Conservation (phyloP, 1,284 basidiomycete species). For the Irpex sp. region DNA sequence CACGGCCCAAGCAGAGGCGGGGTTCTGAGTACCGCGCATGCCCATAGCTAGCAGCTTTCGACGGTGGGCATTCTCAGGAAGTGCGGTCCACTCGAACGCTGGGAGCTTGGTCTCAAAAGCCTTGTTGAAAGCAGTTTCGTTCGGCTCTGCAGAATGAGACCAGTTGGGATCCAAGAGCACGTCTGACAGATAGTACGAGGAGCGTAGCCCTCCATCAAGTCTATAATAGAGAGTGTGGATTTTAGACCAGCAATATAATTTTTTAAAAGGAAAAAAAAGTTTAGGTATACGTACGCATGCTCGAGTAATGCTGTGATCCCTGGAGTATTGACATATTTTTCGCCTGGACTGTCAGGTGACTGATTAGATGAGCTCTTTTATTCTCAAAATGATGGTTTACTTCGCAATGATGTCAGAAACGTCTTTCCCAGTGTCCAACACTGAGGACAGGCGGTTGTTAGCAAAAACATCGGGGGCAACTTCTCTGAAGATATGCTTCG, state of each 20-base stretch:
- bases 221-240: no score
- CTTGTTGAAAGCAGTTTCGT: constrained; percentile 34
- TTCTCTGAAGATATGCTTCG: constrained; percentile 51
- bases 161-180: constrained; percentile 39
- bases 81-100: constrained; percentile 27
- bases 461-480: constrained; percentile 49
- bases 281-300: no score
- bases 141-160: constrained; percentile 33
- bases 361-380: no score
- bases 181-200: constrained; percentile 46
- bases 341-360: no score
- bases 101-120: constrained; percentile 36
- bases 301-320: no score
- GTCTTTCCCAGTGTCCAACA: constrained; percentile 48
- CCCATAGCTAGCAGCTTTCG: background rate
- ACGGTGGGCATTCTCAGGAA: background rate
- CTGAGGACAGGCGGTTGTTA: constrained; percentile 48
- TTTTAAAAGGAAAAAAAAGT: no score
- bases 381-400: background rate
- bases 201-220: constrained; percentile 12
- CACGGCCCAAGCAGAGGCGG: background rate
- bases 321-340: no score
- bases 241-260: no score
- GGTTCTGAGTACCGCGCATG: background rate
- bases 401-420: constrained; percentile 19